phyloP scores from a whole-genome alignment of 1,139 yeast genomes.

The Taphrina betulina region DNA sequence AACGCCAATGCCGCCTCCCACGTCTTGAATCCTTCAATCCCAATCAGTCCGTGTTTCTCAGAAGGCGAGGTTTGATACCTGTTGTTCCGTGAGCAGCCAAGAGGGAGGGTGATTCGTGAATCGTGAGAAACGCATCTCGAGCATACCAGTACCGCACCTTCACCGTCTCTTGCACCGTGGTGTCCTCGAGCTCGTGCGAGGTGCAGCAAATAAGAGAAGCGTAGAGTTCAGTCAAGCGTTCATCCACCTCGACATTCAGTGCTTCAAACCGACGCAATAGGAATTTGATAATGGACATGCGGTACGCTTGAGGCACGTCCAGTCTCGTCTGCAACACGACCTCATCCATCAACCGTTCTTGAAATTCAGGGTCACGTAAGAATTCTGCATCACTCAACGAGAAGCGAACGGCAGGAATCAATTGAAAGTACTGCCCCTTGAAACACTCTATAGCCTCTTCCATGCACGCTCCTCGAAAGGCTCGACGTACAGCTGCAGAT shows the following conservation, averaged over 20 bases:
- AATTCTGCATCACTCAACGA: background rate
- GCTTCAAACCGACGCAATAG: background rate
- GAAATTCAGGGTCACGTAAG: background rate
- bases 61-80: background rate
- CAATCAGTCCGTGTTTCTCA: background rate
- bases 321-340: background rate
- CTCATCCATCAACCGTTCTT: background rate
- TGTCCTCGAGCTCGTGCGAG: background rate
- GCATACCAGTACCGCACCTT: conserved; percentile 9
- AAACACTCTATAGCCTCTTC: background rate
- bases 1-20: conserved; percentile 33
- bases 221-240: conserved; percentile 6
- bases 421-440: conserved; percentile 13
- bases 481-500: too few relatives aligned
- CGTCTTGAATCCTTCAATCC: conserved; percentile 10
- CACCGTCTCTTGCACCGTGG: background rate
- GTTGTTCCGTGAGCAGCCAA: conserved; percentile 27
- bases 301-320: conserved; percentile 10
- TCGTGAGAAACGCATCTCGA: background rate
- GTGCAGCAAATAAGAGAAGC: background rate
- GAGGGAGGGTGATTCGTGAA: conserved; percentile 13
- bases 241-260: conserved; percentile 3
- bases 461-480: too few relatives aligned
- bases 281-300: conserved; percentile 1
- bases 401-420: conserved; percentile 6